Conservation (phyloP, 2,329 filamentous ascomycete genomes). For the Fusarium nisikadoi region DNA sequence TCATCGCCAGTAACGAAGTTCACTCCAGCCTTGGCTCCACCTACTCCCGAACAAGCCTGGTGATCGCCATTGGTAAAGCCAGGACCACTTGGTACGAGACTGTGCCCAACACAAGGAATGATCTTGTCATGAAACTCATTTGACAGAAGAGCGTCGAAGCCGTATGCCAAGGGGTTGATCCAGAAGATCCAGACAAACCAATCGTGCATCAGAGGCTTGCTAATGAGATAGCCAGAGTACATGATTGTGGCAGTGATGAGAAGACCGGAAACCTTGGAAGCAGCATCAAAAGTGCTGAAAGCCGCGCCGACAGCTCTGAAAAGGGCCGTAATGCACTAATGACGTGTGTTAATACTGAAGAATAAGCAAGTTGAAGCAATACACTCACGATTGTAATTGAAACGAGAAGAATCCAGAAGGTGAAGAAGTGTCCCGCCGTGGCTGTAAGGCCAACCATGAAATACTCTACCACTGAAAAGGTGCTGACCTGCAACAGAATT, state of each 20-base stretch:
- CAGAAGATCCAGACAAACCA: conserved; percentile 73
- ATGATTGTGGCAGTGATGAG: conserved; percentile 64
- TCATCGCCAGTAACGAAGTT: conserved; percentile 65
- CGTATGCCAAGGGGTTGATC: conserved; percentile 75
- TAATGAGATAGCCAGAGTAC: conserved; percentile 73
- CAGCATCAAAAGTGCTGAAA: conserved; percentile 67
- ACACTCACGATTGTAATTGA: conserved; percentile 60
- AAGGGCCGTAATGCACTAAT: conserved; percentile 65
- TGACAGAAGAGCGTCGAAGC: conserved; percentile 73
- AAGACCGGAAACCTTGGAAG: conserved; percentile 66
- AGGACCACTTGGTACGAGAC: conserved; percentile 62
- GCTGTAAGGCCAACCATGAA: conserved; percentile 70
- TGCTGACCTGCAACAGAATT: conserved; percentile 66
- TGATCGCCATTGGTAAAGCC: conserved; percentile 55
- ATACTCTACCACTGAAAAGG: conserved; percentile 69
- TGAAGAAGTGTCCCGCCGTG: conserved; percentile 67
- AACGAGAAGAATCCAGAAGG: conserved; percentile 66
- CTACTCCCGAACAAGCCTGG: conserved; percentile 68
- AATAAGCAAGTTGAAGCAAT: fast-evolving
- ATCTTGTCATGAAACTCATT: conserved; percentile 75
- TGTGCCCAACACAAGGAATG: conserved; percentile 60
- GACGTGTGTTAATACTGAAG: neutral
- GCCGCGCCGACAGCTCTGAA: conserved; percentile 67
- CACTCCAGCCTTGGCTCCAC: conserved; percentile 62
- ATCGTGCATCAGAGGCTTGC: conserved; percentile 68